These are phyloP conservation scores for Quercus lobata DNA, from an alignment of 331 rosid species.

Conservation along the genomic window DNA sequence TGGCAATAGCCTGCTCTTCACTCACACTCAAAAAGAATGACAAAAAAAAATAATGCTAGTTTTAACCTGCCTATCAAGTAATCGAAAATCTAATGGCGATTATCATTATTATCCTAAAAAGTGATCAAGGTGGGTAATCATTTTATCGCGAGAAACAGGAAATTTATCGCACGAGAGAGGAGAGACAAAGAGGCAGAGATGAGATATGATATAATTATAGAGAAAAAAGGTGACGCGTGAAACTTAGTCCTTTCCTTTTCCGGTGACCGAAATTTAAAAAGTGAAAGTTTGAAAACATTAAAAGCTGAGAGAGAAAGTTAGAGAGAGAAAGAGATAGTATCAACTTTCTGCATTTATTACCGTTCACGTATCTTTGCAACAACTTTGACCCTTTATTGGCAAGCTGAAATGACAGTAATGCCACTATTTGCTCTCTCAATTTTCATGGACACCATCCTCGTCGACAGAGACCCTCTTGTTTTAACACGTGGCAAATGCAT, in stretches of 20 bases:
- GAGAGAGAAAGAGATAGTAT: background rate
- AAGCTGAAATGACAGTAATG: background rate
- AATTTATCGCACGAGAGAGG: no score
- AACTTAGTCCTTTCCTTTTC: slow-evolving; percentile 44
- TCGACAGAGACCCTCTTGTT: no score
- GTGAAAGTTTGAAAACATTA: slow-evolving; percentile 28
- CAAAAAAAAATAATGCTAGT: no score
- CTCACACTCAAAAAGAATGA: no score
- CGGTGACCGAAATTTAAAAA: slow-evolving; percentile 38
- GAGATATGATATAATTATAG: slow-evolving; percentile 1
- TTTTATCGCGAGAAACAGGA: no score
- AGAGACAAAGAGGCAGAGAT: background rate
- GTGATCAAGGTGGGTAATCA: no score
- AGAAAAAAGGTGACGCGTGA: slow-evolving; percentile 44
- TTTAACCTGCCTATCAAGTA: no score
- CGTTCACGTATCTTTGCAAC: slow-evolving; percentile 19
- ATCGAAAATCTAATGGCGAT: no score
- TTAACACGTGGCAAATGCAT: no score
- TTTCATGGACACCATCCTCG: background rate
- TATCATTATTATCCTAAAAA: no score
- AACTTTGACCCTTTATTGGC: background rate
- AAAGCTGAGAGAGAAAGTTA: background rate
- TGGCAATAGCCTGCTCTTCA: no score
- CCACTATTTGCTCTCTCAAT: background rate
- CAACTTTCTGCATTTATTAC: slow-evolving; percentile 43